Base-by-base conservation (phyloP, 164 flowering plant species). In the Sedum album region DNA sequence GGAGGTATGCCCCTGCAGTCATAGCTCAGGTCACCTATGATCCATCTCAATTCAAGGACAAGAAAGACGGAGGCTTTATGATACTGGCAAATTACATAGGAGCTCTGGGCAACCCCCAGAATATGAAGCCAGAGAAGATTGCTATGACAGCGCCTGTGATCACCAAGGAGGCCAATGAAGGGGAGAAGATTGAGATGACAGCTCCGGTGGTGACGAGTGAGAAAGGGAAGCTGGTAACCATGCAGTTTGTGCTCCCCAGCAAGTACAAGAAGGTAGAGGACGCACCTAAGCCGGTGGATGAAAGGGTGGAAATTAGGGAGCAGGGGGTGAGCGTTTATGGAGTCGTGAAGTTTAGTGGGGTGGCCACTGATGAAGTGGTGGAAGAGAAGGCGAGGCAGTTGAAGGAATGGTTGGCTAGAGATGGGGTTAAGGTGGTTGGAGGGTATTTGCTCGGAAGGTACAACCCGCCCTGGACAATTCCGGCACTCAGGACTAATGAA, bases 131-230 rank as follows among this genome's bases (percentile, higher is more conserved):
- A 0, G 95, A 88, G 57, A 86, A 83, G 73, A 86, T 91, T 17
- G 90, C 88, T 13, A 91, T 91, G 96, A 91, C 97, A 0, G 89
- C 93, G 0, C 97, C 96, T 0, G 97, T 91, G 42, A 81, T 89
- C 13, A 88, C 93, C 33, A 80, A 72, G 57, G 28, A 38, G 20
- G 80, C 67, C 68, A 25, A 90, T 31, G 41, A 72, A 15, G 28
- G 78, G 2, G 71, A 60, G 38, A 66, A 69, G 74, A 87, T 90
- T 25, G 91, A 88, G 8, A 92, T 90, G 96, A 92, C 98, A 0
- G 88, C 95, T 0, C 98, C 96, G 0, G 98, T 92, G 44, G 81
- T 90, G 13, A 88, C 94, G 18, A 80, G 68, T 49, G 80, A 39
- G 11, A 76, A 39, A 9, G 80, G 68, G 68, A 72, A 72, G 76